Conservation (phyloP, 106 monocot species). For the Phalaenopsis equestris region DNA sequence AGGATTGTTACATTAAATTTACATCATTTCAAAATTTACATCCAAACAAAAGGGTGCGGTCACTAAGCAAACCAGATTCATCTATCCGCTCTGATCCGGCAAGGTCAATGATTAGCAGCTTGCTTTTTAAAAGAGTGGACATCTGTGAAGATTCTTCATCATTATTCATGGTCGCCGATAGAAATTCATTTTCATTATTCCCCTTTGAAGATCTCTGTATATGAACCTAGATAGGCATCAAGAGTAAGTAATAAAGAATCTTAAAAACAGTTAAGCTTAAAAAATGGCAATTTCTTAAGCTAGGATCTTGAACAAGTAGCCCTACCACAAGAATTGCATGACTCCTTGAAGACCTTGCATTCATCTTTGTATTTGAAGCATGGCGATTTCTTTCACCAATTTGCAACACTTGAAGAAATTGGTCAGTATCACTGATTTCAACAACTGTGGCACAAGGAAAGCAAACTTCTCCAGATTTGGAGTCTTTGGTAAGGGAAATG, state of each 20-base stretch:
- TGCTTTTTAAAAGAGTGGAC: constrained; percentile 37
- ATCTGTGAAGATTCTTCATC: constrained; percentile 12
- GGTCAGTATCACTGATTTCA: not conserved
- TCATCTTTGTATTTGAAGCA: constrained; percentile 11
- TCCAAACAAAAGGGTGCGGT: not conserved
- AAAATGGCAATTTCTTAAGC: not conserved
- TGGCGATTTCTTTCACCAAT: constrained; percentile 3
- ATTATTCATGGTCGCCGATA: constrained; percentile 7
- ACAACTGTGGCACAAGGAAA: constrained; percentile 6
- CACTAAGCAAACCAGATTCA: constrained; percentile 41
- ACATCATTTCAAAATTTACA: not conserved
- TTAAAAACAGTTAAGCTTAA: not conserved
- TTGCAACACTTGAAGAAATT: constrained; percentile 11
- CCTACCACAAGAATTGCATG: constrained; percentile 12
- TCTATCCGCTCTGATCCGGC: constrained; percentile 69
- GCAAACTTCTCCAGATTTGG: constrained; percentile 11
- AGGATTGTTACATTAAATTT: not conserved
- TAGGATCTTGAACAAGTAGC: not conserved
- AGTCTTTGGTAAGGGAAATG: constrained; percentile 5
- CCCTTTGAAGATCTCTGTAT: constrained; percentile 31
- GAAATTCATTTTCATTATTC: constrained; percentile 27
- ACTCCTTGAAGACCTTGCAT: constrained; percentile 8
- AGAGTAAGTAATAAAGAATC: constrained; percentile 5
- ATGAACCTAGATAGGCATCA: constrained; percentile 34
- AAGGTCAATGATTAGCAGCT: constrained; percentile 65